Conservation (phyloP, 2,329 filamentous ascomycete genomes). For the Aspergillus melleus region DNA sequence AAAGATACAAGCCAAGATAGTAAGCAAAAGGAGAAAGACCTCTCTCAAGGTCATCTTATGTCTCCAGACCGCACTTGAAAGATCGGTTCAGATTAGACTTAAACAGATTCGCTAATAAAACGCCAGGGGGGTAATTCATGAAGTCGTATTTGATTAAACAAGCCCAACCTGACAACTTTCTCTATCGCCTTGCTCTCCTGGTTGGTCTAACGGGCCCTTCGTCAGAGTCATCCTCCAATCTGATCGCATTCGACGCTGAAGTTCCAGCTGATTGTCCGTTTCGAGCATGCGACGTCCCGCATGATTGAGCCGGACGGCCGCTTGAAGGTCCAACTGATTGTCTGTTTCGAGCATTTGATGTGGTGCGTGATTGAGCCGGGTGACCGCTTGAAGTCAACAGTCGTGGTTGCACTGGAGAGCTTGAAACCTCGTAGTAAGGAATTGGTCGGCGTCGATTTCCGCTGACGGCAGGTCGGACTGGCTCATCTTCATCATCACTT, state of each 20-base stretch:
- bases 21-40: too few species aligned
- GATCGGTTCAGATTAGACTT: background rate
- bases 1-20: background rate
- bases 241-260: conserved; percentile 25
- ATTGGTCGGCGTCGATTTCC: conserved; percentile 16
- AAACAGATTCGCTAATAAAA: background rate
- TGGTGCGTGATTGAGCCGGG: background rate
- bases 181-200: conserved; percentile 21
- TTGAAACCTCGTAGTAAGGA: conserved; percentile 12
- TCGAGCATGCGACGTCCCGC: background rate
- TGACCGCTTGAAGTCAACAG: background rate
- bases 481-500: conserved; percentile 22
- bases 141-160: background rate
- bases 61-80: background rate
- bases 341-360: background rate
- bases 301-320: background rate
- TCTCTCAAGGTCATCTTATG: too few species aligned
- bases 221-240: conserved; percentile 31
- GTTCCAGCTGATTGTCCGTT: conserved; percentile 14
- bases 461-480: conserved; percentile 18
- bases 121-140: background rate
- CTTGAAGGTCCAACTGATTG: conserved; percentile 20
- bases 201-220: conserved; percentile 26
- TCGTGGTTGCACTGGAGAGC: conserved; percentile 7
- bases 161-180: conserved; percentile 10